Evolutionary conservation across 2,329 filamentous ascomycete genomes (phyloP).

Genomic region (Aureobasidium namibiae): DNA sequence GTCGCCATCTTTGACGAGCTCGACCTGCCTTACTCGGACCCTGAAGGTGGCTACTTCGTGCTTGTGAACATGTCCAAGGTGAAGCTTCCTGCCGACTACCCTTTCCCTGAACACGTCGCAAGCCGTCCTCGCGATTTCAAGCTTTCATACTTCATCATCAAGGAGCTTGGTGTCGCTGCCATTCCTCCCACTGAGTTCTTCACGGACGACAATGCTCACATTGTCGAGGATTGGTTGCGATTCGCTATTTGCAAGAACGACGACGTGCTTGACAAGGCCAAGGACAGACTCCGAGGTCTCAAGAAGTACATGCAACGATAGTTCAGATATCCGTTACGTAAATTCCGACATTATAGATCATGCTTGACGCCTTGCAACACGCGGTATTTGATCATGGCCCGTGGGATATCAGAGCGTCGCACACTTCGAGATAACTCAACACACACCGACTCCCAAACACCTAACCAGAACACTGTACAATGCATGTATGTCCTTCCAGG

Average conservation of each 20-base stretch:
- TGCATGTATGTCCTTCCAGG: not conserved
- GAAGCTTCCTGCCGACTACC: constrained; percentile 71
- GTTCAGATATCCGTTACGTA: not conserved
- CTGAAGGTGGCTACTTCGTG: constrained; percentile 96
- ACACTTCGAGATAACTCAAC: not conserved
- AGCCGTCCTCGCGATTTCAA: constrained; percentile 86
- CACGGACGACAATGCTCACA: constrained; percentile 69
- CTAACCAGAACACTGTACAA: not conserved
- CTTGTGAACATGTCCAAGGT: constrained; percentile 89
- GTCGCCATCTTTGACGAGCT: constrained; percentile 54
- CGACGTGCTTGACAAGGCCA: constrained; percentile 52
- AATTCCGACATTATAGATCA: not conserved
- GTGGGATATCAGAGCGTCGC: not conserved
- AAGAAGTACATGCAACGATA: constrained; percentile 38
- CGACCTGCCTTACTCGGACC: constrained; percentile 64
- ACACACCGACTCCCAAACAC: not conserved
- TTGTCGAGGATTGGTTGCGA: constrained; percentile 86
- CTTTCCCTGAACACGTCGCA: constrained; percentile 83
- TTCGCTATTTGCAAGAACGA: constrained; percentile 97
- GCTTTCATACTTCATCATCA: constrained; percentile 92
- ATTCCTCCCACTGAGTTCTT: constrained; percentile 98
- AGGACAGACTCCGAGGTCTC: constrained; percentile 41
- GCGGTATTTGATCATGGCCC: not conserved
- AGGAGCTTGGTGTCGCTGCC: constrained; percentile 88
- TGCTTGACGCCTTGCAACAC: not conserved